A percentile compares a stretch with the other conserved stretches of the same genome.
Conservation (phyloP, 1,284 basidiomycete species). For the Mrakiaceae sp. region DNA sequence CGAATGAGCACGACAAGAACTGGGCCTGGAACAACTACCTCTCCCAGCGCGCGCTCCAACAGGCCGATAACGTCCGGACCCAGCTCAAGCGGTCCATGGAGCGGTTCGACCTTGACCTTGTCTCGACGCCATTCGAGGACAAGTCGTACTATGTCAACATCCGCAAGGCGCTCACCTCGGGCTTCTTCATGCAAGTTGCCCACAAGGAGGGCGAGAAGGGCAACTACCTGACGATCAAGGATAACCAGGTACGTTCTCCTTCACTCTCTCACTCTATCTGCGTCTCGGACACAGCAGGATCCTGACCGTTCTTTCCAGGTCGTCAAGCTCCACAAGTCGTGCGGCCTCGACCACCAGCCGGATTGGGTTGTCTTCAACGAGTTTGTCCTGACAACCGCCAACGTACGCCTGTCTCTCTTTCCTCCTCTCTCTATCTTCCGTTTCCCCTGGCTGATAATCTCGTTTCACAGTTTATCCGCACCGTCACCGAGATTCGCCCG, state of each 20-base stretch:
- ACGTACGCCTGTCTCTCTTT: constrained; percentile 25
- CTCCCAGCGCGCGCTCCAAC: constrained; percentile 66
- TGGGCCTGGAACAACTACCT: constrained; percentile 95
- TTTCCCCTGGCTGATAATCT: not conserved
- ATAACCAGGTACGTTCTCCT: constrained; percentile 55
- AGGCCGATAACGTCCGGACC: constrained; percentile 90
- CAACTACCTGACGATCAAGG: constrained; percentile 79
- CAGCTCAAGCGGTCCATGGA: constrained; percentile 92
- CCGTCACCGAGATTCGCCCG: constrained; percentile 73
- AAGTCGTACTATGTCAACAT: constrained; percentile 70
- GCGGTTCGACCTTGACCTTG: constrained; percentile 68
- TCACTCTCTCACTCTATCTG: not conserved
- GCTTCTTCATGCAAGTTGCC: constrained; percentile 98
- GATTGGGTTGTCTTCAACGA: constrained; percentile 99
- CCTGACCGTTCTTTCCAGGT: constrained; percentile 39
- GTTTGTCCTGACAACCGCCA: constrained; percentile 81
- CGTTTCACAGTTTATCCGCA: constrained; percentile 66
- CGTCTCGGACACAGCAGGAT: not conserved
- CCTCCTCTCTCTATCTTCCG: not conserved
- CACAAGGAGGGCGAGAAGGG: constrained; percentile 90
- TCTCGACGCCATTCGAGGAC: constrained; percentile 63
- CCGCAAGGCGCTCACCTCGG: constrained; percentile 73
- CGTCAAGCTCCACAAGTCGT: constrained; percentile 87
- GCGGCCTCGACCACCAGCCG: constrained; percentile 81
- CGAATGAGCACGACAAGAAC: constrained; percentile 65